Percentiles rank a stretch among this genome's conserved stretches.
These are phyloP conservation scores for Fragaria vesca DNA, from an alignment of 306 rosid species.

Conservation along the genomic window DNA sequence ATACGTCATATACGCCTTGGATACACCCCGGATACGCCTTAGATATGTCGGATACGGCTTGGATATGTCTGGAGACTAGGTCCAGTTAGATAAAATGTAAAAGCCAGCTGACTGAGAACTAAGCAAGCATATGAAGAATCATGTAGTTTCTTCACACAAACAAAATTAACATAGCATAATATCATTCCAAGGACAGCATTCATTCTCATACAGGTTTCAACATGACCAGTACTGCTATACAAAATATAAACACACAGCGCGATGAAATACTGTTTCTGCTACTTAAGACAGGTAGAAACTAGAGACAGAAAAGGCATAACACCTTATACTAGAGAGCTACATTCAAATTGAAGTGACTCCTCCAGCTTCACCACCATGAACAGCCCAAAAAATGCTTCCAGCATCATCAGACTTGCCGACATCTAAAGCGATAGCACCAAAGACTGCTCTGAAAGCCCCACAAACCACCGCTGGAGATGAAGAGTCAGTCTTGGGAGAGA, in stretches of 20 bases:
- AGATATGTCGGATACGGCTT: too few species aligned
- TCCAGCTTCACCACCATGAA: constrained; percentile 47
- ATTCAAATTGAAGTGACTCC: constrained; percentile 23
- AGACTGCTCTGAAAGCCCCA: constrained; percentile 68
- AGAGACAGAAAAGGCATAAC: background rate
- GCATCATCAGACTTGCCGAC: constrained; percentile 42
- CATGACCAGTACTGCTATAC: background rate
- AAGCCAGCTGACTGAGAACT: background rate
- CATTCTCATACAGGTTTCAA: background rate
- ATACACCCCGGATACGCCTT: too few species aligned
- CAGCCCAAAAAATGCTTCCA: constrained; percentile 49
- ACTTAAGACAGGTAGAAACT: constrained; percentile 1
- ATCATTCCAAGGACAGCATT: background rate
- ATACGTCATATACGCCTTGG: too few species aligned
- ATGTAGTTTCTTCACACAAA: constrained; percentile 5
- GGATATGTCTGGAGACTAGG: too few species aligned
- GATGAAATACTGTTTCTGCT: background rate
- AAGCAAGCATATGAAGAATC: background rate
- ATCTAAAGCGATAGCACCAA: constrained; percentile 73
- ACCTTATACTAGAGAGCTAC: background rate
- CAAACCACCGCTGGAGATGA: constrained; percentile 56
- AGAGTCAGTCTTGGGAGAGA: constrained; percentile 61
- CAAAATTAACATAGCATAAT: constrained; percentile 3
- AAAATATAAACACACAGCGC: background rate
- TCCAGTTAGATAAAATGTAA: too few species aligned